Conservation (phyloP, 768 basidiomycete genomes). For the Auriscalpium orientale region DNA sequence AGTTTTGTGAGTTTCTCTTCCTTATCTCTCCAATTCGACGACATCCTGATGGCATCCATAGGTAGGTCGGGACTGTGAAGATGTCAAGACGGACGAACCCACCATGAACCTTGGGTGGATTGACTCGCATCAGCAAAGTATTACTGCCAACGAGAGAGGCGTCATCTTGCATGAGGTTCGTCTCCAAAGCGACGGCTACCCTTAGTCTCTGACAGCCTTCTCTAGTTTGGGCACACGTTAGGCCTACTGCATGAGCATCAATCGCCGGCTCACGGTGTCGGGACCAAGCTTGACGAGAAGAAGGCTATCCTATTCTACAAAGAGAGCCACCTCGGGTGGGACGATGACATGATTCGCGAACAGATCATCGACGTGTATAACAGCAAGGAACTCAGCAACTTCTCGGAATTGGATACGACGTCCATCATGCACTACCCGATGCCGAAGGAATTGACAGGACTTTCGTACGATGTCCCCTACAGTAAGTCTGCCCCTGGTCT, state of each 20-base stretch:
- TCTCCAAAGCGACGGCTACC: background rate
- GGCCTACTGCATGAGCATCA: background rate
- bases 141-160: background rate
- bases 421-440: slow-evolving; percentile 1
- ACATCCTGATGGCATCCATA: background rate
- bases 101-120: background rate
- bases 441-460: background rate
- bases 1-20: background rate
- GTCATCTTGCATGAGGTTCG: background rate
- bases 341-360: background rate
- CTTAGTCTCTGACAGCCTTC: background rate
- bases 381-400: background rate
- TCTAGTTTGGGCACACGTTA: background rate
- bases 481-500: background rate
- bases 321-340: background rate
- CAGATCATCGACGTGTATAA: slow-evolving; percentile 1
- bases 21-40: background rate
- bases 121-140: background rate
- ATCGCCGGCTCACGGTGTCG: background rate
- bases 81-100: background rate
- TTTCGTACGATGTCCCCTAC: background rate
- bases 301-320: background rate
- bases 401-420: background rate
- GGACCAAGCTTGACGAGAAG: background rate
- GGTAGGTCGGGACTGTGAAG: background rate